These are phyloP conservation scores for Kwoniella mangroviensis DNA, from an alignment of 768 basidiomycete species.

Conservation along the genomic window DNA sequence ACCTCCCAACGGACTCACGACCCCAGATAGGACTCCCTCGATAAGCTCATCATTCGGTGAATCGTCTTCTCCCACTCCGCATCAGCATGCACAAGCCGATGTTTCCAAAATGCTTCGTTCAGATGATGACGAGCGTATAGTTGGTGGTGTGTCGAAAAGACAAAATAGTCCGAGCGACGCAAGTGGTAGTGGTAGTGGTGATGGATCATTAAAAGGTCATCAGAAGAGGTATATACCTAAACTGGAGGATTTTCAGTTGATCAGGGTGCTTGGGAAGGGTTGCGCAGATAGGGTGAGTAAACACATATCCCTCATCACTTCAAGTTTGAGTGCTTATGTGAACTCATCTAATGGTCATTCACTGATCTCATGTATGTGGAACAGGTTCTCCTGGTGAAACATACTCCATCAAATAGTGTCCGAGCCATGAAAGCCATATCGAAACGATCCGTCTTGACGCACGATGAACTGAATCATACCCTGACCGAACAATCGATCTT, in stretches of 20 bases:
- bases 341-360: not conserved
- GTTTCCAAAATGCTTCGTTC: no score
- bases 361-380: not conserved
- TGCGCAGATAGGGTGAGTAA: slow-evolving; percentile 87
- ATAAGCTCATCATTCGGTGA: slow-evolving; percentile 10
- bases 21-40: slow-evolving; percentile 16
- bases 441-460: slow-evolving; percentile 93
- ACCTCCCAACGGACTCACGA: slow-evolving; percentile 6
- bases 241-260: slow-evolving; percentile 93
- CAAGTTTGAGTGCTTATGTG: not conserved
- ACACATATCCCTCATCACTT: not conserved
- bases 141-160: not conserved
- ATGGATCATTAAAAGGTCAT: slow-evolving; percentile 1
- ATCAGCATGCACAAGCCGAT: not conserved
- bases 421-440: slow-evolving; percentile 98
- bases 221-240: slow-evolving; percentile 1
- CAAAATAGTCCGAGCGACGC: not conserved
- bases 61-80: not conserved
- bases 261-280: slow-evolving; percentile 94
- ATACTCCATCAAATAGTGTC: slow-evolving; percentile 71
- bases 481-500: slow-evolving; percentile 94
- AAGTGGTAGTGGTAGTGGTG: not conserved
- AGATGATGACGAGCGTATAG: not conserved
- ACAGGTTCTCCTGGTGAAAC: slow-evolving; percentile 73
- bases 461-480: slow-evolving; percentile 95